phyloP scores from a whole-genome alignment of 2,329 filamentous ascomycete species.

The Colletotrichum sp. region DNA sequence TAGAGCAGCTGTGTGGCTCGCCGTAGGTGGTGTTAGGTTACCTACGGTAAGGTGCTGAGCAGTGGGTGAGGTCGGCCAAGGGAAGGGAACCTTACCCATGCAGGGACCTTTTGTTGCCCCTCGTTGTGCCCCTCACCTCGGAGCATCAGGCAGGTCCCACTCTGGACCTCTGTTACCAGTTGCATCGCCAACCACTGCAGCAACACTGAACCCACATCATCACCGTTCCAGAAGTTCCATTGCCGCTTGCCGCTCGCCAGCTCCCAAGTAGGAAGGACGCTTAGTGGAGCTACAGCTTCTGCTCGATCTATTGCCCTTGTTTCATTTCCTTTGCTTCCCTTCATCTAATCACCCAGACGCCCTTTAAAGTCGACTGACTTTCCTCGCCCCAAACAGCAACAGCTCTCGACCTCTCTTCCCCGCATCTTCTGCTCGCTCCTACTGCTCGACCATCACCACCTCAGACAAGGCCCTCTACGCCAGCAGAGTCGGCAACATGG shows the following conservation, averaged over 20 bases:
- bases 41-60: background rate
- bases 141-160: slow-evolving; percentile 13
- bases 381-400: background rate
- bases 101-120: slow-evolving; percentile 23
- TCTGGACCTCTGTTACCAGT: background rate
- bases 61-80: background rate
- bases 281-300: slow-evolving; percentile 11
- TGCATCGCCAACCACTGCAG: background rate
- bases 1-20: background rate
- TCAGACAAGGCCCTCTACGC: slow-evolving; percentile 27
- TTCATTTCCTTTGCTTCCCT: background rate
- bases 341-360: background rate
- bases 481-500: slow-evolving; percentile 43
- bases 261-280: slow-evolving; percentile 18
- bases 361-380: background rate
- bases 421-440: slow-evolving; percentile 1
- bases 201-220: background rate
- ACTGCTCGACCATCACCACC: slow-evolving; percentile 28
- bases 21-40: background rate
- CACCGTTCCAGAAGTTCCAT: slow-evolving; percentile 1
- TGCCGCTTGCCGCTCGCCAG: slow-evolving; percentile 4
- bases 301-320: background rate
- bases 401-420: slow-evolving; percentile 2
- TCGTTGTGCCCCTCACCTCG: slow-evolving; percentile 21
- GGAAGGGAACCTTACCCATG: slow-evolving; percentile 15